These are phyloP conservation scores for Ganoderma multipileum DNA, from an alignment of 1,284 basidiomycete genomes.

Conservation along the genomic window DNA sequence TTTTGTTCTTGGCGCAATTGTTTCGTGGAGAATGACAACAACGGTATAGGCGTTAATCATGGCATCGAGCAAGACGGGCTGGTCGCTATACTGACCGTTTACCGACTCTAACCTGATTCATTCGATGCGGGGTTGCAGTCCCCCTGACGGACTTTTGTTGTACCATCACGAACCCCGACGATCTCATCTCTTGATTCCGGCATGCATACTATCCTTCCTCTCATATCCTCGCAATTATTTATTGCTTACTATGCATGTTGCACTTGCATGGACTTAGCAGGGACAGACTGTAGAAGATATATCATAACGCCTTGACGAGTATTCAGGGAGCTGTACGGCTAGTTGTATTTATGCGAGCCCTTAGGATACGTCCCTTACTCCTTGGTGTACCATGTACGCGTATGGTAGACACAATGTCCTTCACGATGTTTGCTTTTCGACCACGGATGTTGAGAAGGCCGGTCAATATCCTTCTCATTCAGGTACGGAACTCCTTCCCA, in stretches of 20 bases:
- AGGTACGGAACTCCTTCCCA: background rate
- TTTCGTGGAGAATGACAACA: conserved; percentile 13
- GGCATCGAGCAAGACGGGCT: conserved; percentile 79
- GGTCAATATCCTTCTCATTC: background rate
- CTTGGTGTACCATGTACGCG: conserved; percentile 4
- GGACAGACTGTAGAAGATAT: conserved; percentile 11
- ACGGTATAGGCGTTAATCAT: conserved; percentile 73
- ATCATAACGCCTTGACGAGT: conserved; percentile 8
- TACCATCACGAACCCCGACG: conserved; percentile 23
- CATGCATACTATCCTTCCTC: background rate
- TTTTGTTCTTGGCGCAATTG: background rate
- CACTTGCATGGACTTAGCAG: conserved; percentile 23
- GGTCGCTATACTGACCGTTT: conserved; percentile 77
- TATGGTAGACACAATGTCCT: background rate
- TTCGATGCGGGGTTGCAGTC: background rate
- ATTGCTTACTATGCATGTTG: conserved; percentile 20
- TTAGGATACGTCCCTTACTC: conserved; percentile 7
- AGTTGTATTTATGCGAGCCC: conserved; percentile 16
- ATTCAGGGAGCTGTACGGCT: conserved; percentile 19
- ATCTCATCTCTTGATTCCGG: conserved; percentile 8
- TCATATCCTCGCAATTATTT: conserved; percentile 17
- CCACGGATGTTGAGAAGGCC: background rate
- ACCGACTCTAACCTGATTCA: conserved; percentile 43
- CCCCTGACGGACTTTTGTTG: conserved; percentile 6
- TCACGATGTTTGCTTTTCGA: background rate